Percentiles rank a stretch among this genome's conserved stretches.
Conservation (phyloP, 768 basidiomycete species). For the Holtermannia corniformis region DNA sequence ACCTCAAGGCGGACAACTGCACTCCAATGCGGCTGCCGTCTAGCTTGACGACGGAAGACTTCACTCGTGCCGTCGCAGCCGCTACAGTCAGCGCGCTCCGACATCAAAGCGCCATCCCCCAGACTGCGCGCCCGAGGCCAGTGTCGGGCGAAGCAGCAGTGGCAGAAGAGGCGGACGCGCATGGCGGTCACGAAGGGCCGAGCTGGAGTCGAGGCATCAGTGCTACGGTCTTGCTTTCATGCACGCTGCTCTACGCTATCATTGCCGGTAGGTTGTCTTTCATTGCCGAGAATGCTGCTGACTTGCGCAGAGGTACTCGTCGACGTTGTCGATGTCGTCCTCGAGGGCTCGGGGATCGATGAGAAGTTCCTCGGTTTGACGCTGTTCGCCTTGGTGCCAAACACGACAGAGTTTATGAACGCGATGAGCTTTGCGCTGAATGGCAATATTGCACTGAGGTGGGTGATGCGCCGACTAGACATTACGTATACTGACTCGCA, state of each 20-base stretch:
- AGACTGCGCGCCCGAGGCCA: slow-evolving; percentile 40
- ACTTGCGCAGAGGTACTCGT: slow-evolving; percentile 67
- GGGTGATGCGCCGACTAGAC: slow-evolving; percentile 17
- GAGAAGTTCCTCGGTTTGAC: slow-evolving; percentile 97
- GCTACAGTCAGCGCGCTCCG: slow-evolving; percentile 84
- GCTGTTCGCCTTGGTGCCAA: slow-evolving; percentile 92
- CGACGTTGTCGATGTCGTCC: slow-evolving; percentile 87
- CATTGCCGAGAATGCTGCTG: background rate
- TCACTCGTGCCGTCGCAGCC: slow-evolving; percentile 85
- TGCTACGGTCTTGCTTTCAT: slow-evolving; percentile 76
- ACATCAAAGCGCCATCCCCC: slow-evolving; percentile 44
- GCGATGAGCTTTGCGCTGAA: slow-evolving; percentile 96
- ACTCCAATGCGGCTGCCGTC: slow-evolving; percentile 48
- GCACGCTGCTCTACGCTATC: slow-evolving; percentile 84
- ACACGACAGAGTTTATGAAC: slow-evolving; percentile 99
- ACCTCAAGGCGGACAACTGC: slow-evolving; percentile 19
- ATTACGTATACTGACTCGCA: background rate
- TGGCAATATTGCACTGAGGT: slow-evolving; percentile 94
- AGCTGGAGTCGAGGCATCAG: slow-evolving; percentile 88
- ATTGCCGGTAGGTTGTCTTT: slow-evolving; percentile 70
- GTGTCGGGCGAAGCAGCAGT: slow-evolving; percentile 36
- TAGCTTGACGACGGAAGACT: slow-evolving; percentile 71
- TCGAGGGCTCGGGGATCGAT: slow-evolving; percentile 82
- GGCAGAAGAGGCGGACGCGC: slow-evolving; percentile 49
- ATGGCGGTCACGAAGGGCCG: slow-evolving; percentile 86